A percentile compares a stretch with the other conserved stretches of the same genome.
Evolutionary conservation across 2,329 filamentous ascomycete genomes (phyloP).

Genomic region (Rutstroemia sp.): DNA sequence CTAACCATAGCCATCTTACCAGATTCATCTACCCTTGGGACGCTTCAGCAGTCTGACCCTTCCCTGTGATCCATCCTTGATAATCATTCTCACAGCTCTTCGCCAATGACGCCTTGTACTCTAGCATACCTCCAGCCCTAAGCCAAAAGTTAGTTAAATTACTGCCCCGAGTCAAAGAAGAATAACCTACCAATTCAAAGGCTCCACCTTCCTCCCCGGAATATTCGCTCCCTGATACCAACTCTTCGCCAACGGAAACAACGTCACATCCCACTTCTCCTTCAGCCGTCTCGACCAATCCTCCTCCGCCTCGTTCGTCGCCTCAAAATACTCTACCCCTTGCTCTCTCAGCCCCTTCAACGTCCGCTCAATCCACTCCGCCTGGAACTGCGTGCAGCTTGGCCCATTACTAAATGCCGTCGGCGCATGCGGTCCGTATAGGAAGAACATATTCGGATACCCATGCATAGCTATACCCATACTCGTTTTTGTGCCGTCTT

Average conservation of each 20-base stretch:
- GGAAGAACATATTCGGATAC: conserved; percentile 43
- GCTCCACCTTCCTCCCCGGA: conserved; percentile 33
- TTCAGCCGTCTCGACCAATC: conserved; percentile 29
- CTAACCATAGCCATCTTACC: no score
- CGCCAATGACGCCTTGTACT: conserved; percentile 3
- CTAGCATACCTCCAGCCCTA: conserved; percentile 5
- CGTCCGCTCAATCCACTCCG: conserved; percentile 32
- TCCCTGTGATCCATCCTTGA: conserved; percentile 5
- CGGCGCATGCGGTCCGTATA: conserved; percentile 35
- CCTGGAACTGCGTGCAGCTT: conserved; percentile 34
- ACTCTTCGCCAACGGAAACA: conserved; percentile 30
- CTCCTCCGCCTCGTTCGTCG: conserved; percentile 26
- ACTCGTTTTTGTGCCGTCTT: conserved; percentile 27
- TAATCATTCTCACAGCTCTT: conserved; percentile 10
- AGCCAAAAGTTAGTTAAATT: not conserved
- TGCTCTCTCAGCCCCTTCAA: conserved; percentile 29
- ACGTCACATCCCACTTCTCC: conserved; percentile 25
- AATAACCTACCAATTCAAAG: conserved; percentile 26
- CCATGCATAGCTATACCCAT: conserved; percentile 36
- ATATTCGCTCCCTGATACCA: conserved; percentile 38
- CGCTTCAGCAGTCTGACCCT: not conserved
- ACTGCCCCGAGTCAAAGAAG: not conserved
- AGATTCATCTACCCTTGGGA: no score
- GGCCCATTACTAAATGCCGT: conserved; percentile 35
- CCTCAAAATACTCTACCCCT: conserved; percentile 28